phyloP scores from a whole-genome alignment of 768 basidiomycete species.

The Agaricus blazei region DNA sequence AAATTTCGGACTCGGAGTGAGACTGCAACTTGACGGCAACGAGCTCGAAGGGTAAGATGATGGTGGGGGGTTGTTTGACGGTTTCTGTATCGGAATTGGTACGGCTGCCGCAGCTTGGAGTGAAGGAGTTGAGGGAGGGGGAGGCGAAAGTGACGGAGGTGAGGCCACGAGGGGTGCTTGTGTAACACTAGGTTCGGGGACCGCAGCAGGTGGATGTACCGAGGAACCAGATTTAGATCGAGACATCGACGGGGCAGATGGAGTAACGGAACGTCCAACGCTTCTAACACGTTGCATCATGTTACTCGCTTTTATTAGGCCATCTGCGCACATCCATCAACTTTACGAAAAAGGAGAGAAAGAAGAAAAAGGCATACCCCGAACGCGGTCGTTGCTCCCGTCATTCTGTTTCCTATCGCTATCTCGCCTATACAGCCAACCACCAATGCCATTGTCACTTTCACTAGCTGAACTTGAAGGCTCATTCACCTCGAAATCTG shows the following conservation, averaged over 20 bases:
- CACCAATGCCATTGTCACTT: slow-evolving; percentile 22
- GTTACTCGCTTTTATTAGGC: slow-evolving; percentile 31
- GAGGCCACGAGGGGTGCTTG: neutral
- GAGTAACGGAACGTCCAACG: slow-evolving; percentile 20
- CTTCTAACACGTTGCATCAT: slow-evolving; percentile 37
- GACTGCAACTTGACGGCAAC: neutral
- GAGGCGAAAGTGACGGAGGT: neutral
- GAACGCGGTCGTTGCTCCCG: slow-evolving; percentile 23
- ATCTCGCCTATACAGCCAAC: neutral
- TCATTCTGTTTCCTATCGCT: slow-evolving; percentile 15
- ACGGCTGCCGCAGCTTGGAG: neutral
- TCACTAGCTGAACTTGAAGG: slow-evolving; percentile 30
- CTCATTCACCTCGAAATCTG: slow-evolving; percentile 18
- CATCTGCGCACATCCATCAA: slow-evolving; percentile 15
- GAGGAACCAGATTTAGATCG: neutral
- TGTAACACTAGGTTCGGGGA: neutral
- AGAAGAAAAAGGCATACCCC: slow-evolving; percentile 19
- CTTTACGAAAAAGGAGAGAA: neutral
- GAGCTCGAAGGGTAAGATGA: neutral
- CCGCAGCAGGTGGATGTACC: neutral
- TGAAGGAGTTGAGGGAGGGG: neutral
- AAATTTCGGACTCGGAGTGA: neutral
- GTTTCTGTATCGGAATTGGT: neutral
- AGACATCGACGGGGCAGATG: neutral
- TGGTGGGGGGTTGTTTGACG: neutral